Conservation (phyloP, 2,329 filamentous ascomycete genomes). For the Dothidotthia symphoricarpi region DNA sequence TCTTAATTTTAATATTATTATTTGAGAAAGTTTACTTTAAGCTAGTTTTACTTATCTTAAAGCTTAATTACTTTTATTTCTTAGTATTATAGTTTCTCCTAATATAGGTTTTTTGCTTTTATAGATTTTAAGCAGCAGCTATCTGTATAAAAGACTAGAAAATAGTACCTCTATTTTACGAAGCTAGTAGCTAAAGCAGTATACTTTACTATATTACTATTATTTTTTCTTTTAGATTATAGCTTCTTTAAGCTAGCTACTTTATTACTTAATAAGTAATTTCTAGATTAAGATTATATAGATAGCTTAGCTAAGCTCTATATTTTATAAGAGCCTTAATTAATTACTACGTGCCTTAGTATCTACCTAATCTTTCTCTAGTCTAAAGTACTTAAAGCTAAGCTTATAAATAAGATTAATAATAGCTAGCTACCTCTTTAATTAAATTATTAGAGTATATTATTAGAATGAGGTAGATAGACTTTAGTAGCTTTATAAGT, state of each 20-base stretch:
- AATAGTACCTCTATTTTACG: neutral
- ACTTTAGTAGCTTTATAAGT: conserved; percentile 7
- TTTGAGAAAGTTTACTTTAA: neutral
- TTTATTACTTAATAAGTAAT: conserved; percentile 4
- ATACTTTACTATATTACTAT: conserved; percentile 31
- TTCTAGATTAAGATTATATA: conserved; percentile 5
- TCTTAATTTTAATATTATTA: too few species aligned
- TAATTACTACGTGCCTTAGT: neutral
- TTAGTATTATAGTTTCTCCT: neutral
- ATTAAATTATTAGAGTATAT: neutral
- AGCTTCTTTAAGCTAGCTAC: conserved; percentile 2
- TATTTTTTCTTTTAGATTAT: conserved; percentile 4
- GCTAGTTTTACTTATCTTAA: neutral
- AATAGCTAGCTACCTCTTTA: neutral
- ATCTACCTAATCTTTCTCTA: conserved; percentile 7
- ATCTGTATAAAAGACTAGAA: neutral
- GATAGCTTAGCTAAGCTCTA: conserved; percentile 4
- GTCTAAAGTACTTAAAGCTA: conserved; percentile 5
- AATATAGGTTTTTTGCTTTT: too few species aligned
- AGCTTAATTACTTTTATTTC: neutral
- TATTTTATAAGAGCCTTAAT: neutral
- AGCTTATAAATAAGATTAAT: neutral
- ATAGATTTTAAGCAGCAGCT: neutral
- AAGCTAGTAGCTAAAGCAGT: neutral
- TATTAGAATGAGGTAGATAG: conserved; percentile 2